These are phyloP conservation scores for Balakata baccata DNA, from an alignment of 345 rosid genomes.

Conservation along the genomic window DNA sequence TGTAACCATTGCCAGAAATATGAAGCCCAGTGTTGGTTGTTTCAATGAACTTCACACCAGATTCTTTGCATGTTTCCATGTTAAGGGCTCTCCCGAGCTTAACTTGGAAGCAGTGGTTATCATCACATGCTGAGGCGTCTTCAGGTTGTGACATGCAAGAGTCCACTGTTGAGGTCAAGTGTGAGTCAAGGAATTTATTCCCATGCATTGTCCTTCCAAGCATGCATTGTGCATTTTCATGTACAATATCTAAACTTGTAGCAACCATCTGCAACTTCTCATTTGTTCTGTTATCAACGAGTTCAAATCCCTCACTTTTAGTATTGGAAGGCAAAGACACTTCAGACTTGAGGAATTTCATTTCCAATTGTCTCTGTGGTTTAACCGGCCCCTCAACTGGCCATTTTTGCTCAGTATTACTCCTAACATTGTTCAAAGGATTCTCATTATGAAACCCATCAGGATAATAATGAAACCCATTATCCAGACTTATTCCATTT, in stretches of 20 bases:
- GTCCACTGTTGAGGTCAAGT: slow-evolving; percentile 34
- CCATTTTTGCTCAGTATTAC: slow-evolving; percentile 30
- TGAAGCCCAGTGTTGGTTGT: slow-evolving; percentile 26
- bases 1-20: slow-evolving; percentile 37
- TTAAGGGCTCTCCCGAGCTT: slow-evolving; percentile 4
- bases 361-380: slow-evolving; percentile 42
- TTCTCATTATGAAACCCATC: slow-evolving; percentile 30
- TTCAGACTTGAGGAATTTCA: slow-evolving; percentile 27
- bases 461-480: slow-evolving; percentile 23
- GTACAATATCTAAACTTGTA: slow-evolving; percentile 17
- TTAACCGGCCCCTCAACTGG: slow-evolving; percentile 24
- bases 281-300: slow-evolving; percentile 26
- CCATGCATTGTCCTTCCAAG: slow-evolving; percentile 14
- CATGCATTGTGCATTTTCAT: slow-evolving; percentile 18
- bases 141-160: slow-evolving; percentile 35
- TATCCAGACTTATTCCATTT: slow-evolving; percentile 29
- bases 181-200: slow-evolving; percentile 26
- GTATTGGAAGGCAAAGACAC: slow-evolving; percentile 29
- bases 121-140: slow-evolving; percentile 25
- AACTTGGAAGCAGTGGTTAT: slow-evolving; percentile 14
- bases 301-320: slow-evolving; percentile 34
- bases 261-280: slow-evolving; percentile 24
- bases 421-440: slow-evolving; percentile 19
- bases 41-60: slow-evolving; percentile 37
- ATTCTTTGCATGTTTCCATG: slow-evolving; percentile 30